Percentiles rank a stretch among this genome's conserved stretches.
Evolutionary conservation across 1,139 yeast species (phyloP).

Genomic region (Blastobotrys persicus): DNA sequence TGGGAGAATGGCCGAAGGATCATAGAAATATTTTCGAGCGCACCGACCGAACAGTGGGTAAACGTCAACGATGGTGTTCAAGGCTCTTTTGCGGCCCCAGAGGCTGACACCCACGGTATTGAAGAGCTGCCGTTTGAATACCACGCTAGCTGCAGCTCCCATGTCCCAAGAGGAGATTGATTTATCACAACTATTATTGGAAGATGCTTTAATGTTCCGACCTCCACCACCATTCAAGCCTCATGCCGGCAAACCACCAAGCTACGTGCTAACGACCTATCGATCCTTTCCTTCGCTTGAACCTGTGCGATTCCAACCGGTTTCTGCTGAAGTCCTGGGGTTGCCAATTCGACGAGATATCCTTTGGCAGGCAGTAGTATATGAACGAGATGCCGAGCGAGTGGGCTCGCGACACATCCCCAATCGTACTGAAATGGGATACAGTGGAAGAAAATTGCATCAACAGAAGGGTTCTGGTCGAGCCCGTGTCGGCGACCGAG

Average conservation of each 20-base stretch:
- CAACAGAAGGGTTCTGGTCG: constrained; percentile 94
- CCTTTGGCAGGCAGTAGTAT: constrained; percentile 91
- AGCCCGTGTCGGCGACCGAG: constrained; percentile 95
- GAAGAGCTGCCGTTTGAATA: constrained; percentile 4
- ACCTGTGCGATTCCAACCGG: constrained; percentile 74
- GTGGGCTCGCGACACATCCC: constrained; percentile 87
- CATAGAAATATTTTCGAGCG: not conserved
- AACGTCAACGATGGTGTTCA: not conserved
- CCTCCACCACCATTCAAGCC: constrained; percentile 7
- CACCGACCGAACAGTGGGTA: not conserved
- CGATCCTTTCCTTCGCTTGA: constrained; percentile 87
- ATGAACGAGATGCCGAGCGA: constrained; percentile 84
- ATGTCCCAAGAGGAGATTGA: not conserved
- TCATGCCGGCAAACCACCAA: constrained; percentile 51
- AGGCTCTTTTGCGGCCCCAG: not conserved
- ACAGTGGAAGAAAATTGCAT: constrained; percentile 74
- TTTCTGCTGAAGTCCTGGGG: constrained; percentile 65
- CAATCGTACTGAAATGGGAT: constrained; percentile 83
- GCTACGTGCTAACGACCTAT: constrained; percentile 74
- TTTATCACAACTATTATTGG: constrained; percentile 1
- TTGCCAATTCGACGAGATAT: constrained; percentile 84
- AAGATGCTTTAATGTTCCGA: not conserved
- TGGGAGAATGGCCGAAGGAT: not conserved
- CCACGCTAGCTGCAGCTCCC: not conserved
- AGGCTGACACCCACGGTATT: not conserved